Base-by-base conservation (phyloP, 257 asterid species). In the Nicotiana noctiflora region DNA sequence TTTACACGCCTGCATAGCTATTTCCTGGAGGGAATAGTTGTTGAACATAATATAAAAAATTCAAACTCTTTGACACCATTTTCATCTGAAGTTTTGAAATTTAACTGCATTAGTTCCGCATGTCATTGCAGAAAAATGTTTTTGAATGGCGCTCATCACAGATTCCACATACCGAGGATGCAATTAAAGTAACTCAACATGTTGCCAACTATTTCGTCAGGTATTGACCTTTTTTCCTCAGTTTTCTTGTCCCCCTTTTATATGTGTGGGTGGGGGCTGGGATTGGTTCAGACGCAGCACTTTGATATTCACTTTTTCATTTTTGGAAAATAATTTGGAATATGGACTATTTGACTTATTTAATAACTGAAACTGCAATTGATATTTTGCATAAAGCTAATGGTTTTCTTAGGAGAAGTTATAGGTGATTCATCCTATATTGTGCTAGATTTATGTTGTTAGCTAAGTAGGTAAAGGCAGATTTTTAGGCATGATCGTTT, bases 121-220 rank as follows among this genome's bases (percentile, higher is more conserved):
- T 23, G 40, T 14, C 8, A 46, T 49, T 88, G 82, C 89, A 96
- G 99, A 96, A 96, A 93, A 94, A 92, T 90, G 97, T 98, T 82
- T 95, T 96, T 23, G 99, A 94, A 80, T 96, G 99, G 99, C 97
- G 97, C 79, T 86, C 85, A 82, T 90, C 96, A 29, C 80, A 83
- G 90, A 95, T 94, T 86, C 99, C 99, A 37, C 99, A 93, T 91
- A 88, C 98, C 0, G 99, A 94, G 88, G 98, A 94, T 79, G 99
- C 99, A 61, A 55, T 93, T 86, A 97, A 89, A 88, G 99, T 96
- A 80, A 90, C 98, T 83, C 98, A 96, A 84, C 91, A 91, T 66
- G 96, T 93, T 82, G 97, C 99, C 84, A 93, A 95, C 90, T 95
- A 84, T 85, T 90, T 95, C 31, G 84, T 92, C 68, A 87, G 99